Conservation (phyloP, 2,329 filamentous ascomycete species). For the Neopestalotiopsis rosae region DNA sequence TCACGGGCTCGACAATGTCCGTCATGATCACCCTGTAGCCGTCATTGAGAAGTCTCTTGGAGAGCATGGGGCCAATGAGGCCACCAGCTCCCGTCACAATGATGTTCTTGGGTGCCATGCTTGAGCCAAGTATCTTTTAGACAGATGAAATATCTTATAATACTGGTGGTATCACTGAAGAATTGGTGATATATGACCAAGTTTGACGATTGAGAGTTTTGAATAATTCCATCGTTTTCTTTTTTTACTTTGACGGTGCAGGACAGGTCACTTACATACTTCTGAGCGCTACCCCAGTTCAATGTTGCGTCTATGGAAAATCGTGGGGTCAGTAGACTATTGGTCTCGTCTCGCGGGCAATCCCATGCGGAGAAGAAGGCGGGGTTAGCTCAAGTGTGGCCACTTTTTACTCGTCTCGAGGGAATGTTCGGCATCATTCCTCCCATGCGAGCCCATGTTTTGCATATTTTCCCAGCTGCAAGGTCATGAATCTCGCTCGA, state of each 20-base stretch:
- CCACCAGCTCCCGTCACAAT: constrained; percentile 41
- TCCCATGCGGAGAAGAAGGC: background rate
- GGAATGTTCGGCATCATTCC: background rate
- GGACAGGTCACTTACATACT: background rate
- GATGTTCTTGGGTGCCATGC: constrained; percentile 33
- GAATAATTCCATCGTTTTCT: background rate
- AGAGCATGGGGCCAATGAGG: constrained; percentile 42
- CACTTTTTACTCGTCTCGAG: background rate
- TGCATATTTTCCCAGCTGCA: background rate
- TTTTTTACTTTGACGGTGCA: background rate
- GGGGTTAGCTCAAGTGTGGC: background rate
- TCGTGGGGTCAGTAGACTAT: background rate
- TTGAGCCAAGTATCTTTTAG: background rate
- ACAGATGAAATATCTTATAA: background rate
- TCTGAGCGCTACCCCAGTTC: background rate
- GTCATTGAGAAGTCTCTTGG: constrained; percentile 44
- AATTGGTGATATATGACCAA: background rate
- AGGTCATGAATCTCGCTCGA: background rate
- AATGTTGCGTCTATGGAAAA: background rate
- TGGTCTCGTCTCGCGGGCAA: background rate
- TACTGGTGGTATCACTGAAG: background rate
- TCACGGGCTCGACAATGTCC: constrained; percentile 58
- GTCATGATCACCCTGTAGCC: constrained; percentile 49
- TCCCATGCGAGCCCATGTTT: too few species aligned
- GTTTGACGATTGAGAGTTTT: background rate